These are phyloP conservation scores for Coemansia sp. DNA, from an alignment of 192 early-diverging fungal species.

Conservation along the genomic window DNA sequence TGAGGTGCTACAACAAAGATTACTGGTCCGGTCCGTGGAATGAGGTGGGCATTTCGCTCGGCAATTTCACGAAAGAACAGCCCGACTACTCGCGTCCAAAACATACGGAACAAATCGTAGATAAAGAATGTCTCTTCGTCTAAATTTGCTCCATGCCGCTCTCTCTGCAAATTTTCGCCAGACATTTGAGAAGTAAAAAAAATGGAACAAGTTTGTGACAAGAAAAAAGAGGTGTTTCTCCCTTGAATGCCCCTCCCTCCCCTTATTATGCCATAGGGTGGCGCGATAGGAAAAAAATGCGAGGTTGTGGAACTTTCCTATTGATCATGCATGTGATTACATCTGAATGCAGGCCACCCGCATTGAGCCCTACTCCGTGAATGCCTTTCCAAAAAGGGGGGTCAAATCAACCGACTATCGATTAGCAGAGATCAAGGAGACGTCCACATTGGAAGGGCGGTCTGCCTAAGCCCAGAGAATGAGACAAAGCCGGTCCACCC, in stretches of 20 bases:
- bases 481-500: background rate
- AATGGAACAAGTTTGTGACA: background rate
- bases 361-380: background rate
- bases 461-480: too few relatives aligned
- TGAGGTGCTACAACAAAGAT: slow-evolving; percentile 89
- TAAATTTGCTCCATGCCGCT: background rate
- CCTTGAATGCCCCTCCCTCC: background rate
- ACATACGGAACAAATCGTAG: slow-evolving; percentile 67
- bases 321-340: background rate
- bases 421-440: background rate
- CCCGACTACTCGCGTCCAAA: slow-evolving; percentile 67
- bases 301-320: background rate
- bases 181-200: background rate
- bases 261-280: background rate
- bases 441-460: background rate
- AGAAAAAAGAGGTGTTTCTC: background rate
- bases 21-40: slow-evolving; percentile 84
- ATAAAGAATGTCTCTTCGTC: slow-evolving; percentile 28
- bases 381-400: background rate
- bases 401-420: background rate
- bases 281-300: background rate
- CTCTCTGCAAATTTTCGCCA: background rate
- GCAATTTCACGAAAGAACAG: slow-evolving; percentile 91
- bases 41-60: slow-evolving; percentile 74
- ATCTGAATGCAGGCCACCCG: background rate